Conservation (phyloP, 2,329 filamentous ascomycete species). For the Colletotrichum sp. region DNA sequence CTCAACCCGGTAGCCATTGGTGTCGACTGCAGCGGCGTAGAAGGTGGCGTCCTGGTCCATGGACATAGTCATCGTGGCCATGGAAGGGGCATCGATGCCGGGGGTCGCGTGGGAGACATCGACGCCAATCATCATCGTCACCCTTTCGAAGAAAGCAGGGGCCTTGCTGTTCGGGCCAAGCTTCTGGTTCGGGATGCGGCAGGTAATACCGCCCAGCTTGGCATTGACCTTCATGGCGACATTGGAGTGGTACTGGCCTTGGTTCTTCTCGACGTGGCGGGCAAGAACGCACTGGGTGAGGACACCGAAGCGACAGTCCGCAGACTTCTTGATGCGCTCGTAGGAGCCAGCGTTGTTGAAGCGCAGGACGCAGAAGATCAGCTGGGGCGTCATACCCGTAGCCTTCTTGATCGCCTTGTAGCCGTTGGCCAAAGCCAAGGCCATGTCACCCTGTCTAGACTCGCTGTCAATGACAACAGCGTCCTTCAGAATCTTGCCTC, state of each 20-base stretch:
- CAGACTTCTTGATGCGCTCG: conserved; percentile 85
- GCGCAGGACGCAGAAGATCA: conserved; percentile 80
- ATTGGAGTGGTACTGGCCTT: conserved; percentile 88
- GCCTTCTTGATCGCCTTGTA: conserved; percentile 60
- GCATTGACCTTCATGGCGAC: conserved; percentile 97
- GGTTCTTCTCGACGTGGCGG: conserved; percentile 70
- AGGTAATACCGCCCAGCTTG: conserved; percentile 87
- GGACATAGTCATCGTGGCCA: conserved; percentile 87
- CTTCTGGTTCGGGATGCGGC: conserved; percentile 38
- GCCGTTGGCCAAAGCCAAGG: conserved; percentile 58
- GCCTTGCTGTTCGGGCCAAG: background rate
- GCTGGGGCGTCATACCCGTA: conserved; percentile 66
- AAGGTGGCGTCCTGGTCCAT: conserved; percentile 73
- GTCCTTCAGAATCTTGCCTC: conserved; percentile 40
- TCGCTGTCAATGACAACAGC: conserved; percentile 33
- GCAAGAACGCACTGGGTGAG: conserved; percentile 83
- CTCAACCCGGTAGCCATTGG: conserved; percentile 83
- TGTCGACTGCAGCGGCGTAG: conserved; percentile 81
- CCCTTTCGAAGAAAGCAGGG: conserved; percentile 41
- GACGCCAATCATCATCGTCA: conserved; percentile 73
- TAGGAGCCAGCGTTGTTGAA: conserved; percentile 77
- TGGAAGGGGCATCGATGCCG: conserved; percentile 71
- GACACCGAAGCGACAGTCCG: conserved; percentile 84
- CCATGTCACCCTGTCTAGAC: conserved; percentile 42
- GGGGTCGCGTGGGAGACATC: conserved; percentile 88